Base-by-base conservation (phyloP, 108 stramenopile genomes). In the Cyclostephanos tholiformis region DNA sequence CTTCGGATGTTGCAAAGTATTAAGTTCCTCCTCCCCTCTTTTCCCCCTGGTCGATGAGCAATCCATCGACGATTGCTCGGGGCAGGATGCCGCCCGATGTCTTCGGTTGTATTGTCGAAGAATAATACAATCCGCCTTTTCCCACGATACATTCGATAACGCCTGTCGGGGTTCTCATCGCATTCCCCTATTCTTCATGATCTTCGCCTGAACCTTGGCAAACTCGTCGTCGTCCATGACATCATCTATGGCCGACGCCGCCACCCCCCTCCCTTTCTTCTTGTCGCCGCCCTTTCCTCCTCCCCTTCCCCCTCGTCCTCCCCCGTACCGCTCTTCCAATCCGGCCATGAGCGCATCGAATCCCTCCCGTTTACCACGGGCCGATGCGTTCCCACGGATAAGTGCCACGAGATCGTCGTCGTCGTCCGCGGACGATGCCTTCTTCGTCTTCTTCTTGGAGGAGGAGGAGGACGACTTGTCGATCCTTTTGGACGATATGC, bases 211-310 rank as follows among this genome's bases (percentile, higher is more conserved):
- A 38, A 88, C 68, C 58, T 75, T 82, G 39, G 84, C 78, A 72
- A 94, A 94, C 32, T 82, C 85, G 30, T 78, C 91, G 77, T 91
- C 89, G 41, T 78, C 80, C 69, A 94, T 82, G 35, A 80, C 71
- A 20, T 68, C 69, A 2, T 22, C n/a, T 46, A 44, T 41, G 30
- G 16, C 27, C 49, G 36, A 69, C 51, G 29, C 65, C 36, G 23
- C 53, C 38, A 19, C 39, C 27, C 20, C 35, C 50, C 53, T 65
- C 50, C 32, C 49, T 13, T 82, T 86, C 63, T 86, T 82, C 11
- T 79, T 71, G 5, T 78, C 82, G 36, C 75, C 64, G 8, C 76
- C 76, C 55, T 77, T 75, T 6, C 62, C 44, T 4, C 44, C 44
- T 14, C 44, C 3, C 57, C 41, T 7, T 41, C 44, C 44, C 16